Conservation (phyloP, 2,329 filamentous ascomycete species). For the Colletotrichum nymphaeae region DNA sequence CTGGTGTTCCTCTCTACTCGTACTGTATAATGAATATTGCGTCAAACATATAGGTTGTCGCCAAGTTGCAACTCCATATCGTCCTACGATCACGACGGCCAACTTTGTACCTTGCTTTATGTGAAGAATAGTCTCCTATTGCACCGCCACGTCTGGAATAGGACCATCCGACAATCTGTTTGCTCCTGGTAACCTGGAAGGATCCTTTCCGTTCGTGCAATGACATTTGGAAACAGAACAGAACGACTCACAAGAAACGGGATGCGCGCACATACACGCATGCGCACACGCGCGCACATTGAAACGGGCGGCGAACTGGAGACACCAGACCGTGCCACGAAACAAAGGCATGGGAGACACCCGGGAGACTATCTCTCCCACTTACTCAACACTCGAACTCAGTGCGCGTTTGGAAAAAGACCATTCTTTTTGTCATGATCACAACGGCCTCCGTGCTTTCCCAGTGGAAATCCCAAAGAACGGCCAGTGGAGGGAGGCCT, state of each 20-base stretch:
- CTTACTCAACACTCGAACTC: neutral
- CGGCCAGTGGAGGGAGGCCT: neutral
- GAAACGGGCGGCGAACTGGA: neutral
- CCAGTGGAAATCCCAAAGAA: neutral
- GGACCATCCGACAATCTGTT: slow-evolving; percentile 5
- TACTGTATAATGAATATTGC: too few relatives aligned
- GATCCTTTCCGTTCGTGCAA: neutral
- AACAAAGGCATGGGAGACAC: slow-evolving; percentile 10
- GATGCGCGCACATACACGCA: neutral
- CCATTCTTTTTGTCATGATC: slow-evolving; percentile 1
- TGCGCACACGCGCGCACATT: neutral
- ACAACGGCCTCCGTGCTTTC: slow-evolving; percentile 15
- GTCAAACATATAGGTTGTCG: too few relatives aligned
- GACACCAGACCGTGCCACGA: slow-evolving; percentile 8
- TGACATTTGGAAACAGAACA: neutral
- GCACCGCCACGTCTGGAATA: neutral
- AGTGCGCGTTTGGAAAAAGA: neutral
- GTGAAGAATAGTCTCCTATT: neutral
- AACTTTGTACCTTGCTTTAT: too few relatives aligned
- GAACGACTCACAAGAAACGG: neutral
- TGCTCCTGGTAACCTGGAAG: neutral
- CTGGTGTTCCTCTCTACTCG: too few relatives aligned
- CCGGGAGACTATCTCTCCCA: neutral
- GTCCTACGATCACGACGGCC: too few relatives aligned
- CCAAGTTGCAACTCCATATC: too few relatives aligned